Percentiles rank a stretch among this genome's conserved stretches.
Conservation (phyloP, 2,329 filamentous ascomycete genomes). For the Byssochlamys sp. region DNA sequence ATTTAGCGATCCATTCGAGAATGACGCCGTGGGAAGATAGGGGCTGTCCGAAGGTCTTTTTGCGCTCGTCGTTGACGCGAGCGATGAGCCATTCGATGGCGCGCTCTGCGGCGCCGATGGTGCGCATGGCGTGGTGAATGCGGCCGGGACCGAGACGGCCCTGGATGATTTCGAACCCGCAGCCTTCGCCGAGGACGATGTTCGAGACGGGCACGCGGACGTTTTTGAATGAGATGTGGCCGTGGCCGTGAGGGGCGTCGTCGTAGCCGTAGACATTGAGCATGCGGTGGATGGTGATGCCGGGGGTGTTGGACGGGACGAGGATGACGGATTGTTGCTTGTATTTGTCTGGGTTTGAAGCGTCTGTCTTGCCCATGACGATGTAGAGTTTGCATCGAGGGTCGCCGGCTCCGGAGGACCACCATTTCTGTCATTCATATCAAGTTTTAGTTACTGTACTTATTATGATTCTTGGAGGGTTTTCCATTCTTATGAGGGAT, state of each 20-base stretch:
- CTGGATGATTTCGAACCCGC: slow-evolving; percentile 97
- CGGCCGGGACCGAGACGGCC: slow-evolving; percentile 88
- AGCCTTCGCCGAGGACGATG: slow-evolving; percentile 84
- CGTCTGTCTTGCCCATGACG: slow-evolving; percentile 88
- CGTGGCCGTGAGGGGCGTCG: slow-evolving; percentile 96
- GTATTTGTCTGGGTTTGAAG: slow-evolving; percentile 66
- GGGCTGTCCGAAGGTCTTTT: slow-evolving; percentile 83
- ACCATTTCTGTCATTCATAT: slow-evolving; percentile 68
- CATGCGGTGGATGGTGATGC: slow-evolving; percentile 90
- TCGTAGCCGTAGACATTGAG: slow-evolving; percentile 90
- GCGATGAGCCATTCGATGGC: slow-evolving; percentile 92
- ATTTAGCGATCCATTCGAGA: slow-evolving; percentile 86
- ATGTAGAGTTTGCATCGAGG: slow-evolving; percentile 86
- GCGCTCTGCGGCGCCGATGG: slow-evolving; percentile 79
- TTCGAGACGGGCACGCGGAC: slow-evolving; percentile 76
- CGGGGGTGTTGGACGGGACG: slow-evolving; percentile 69
- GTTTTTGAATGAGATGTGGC: slow-evolving; percentile 79
- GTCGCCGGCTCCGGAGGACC: slow-evolving; percentile 92
- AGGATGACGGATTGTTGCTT: slow-evolving; percentile 87
- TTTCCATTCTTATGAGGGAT: background rate
- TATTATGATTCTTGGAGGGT: slow-evolving; percentile 10
- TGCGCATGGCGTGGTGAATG: slow-evolving; percentile 96
- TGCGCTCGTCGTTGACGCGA: slow-evolving; percentile 81
- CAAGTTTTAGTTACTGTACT: slow-evolving; percentile 4
- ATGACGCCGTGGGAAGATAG: slow-evolving; percentile 86